Evolutionary conservation across 768 basidiomycete species (phyloP).

Genomic region (Podaxis sp.): DNA sequence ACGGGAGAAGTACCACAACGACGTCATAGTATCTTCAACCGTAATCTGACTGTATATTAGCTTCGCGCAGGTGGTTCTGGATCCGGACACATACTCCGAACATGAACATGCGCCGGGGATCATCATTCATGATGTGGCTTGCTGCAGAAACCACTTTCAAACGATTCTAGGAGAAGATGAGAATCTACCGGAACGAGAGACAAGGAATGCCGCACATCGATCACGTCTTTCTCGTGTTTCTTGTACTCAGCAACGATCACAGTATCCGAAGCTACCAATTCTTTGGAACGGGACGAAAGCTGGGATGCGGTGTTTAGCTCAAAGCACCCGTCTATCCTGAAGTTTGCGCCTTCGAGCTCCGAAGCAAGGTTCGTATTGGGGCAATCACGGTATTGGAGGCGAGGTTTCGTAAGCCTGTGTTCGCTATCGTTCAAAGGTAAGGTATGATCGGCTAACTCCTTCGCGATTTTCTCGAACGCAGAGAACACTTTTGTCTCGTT

Average conservation of each 20-base stretch:
- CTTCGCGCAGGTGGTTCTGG: not conserved
- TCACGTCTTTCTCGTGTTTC: not conserved
- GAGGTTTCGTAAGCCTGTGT: not conserved
- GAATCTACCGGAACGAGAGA: not conserved
- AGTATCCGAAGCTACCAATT: not conserved
- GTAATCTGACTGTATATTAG: not conserved
- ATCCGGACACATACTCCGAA: slow-evolving; percentile 18
- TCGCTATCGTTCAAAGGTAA: not conserved
- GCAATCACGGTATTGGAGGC: not conserved
- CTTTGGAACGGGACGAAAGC: no score
- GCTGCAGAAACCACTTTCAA: slow-evolving; percentile 4
- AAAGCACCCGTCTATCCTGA: not conserved
- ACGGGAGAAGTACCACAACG: slow-evolving; percentile 13
- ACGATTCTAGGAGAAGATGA: slow-evolving; percentile 9
- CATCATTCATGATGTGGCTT: slow-evolving; percentile 25
- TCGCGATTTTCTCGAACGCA: not conserved
- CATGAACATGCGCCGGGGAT: slow-evolving; percentile 23
- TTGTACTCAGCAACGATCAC: not conserved
- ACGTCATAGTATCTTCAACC: slow-evolving; percentile 6
- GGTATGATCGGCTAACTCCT: not conserved
- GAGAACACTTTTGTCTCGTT: not conserved
- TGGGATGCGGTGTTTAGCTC: not conserved
- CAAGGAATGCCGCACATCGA: not conserved
- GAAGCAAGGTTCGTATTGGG: not conserved
- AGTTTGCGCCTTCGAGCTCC: not conserved